Evolutionary conservation across 2,329 filamentous ascomycete species (phyloP), one percentile per base, ranked within the genome.

Genomic region (Leptoxyphium fumago): DNA sequence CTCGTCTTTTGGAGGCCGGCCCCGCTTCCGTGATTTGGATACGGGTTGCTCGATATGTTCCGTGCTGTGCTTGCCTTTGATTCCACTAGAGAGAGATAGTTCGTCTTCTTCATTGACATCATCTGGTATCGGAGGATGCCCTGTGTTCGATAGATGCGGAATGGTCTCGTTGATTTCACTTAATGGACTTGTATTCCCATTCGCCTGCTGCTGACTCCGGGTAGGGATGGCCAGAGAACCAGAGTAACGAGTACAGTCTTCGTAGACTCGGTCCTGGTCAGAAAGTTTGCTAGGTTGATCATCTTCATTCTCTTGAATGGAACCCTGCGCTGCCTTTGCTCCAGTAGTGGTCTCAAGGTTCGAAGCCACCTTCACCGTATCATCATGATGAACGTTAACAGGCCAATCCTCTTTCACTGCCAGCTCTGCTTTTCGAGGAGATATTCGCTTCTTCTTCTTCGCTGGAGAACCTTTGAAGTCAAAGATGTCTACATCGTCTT

Each of bases 141-240:
- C 7, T 26, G 3, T 26, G 21, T 26, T 26, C 7, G 21, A 26
- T 26, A 26, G 21, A 26, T 26, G 21, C 21, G 21, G 21, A 26
- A 26, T 26, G 21, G 7, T 26, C 10, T 51, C 47, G 21, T 47
- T 38, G 11, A 50, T 17, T 18, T 54, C 50, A 26, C 42, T 32
- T 7, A 54, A 41, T 36, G 34, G 13, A 15, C 48, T 50, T 7
- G 48, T 46, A 41, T 53, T 47, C n/a, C 59, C 50, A 9, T 43
- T 49, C n/a, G 55, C 56, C 45, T 61, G 58, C 45, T 60, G 57
- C 40, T 61, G 57, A 42, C 53, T 55, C 10, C 61, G 51, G 36
- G 39, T 59, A n/a, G 52, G 55, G 17, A 48, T 52, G 18, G 43
- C 49, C 36, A 52, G 50, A 11, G 49, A 45, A 38, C 41, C 45